Evolutionary conservation across 345 rosid species (phyloP), one percentile per base, ranked within the genome.

Genomic region (Aurinia saxatilis): DNA sequence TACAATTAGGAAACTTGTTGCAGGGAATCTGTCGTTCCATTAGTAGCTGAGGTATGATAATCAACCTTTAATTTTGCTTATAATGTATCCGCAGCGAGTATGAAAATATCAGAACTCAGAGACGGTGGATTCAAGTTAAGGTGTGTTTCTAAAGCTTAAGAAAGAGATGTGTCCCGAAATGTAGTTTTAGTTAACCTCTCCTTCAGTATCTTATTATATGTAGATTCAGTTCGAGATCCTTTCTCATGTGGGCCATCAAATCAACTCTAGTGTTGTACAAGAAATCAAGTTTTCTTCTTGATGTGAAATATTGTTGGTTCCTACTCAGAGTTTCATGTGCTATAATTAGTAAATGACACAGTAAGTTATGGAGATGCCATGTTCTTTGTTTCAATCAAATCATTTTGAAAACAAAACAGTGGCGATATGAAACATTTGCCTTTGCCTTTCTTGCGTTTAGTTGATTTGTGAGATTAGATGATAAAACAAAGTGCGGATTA

Each of bases 1-100:
- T 31, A 34, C 18, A 35, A 9, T 78, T 58, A 66, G 23, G 12
- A 38, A 50, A 58, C 63, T 64, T 67, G 64, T 73, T 68, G 50
- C 88, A 83, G 95, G 90, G 88, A 77, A 45, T 78, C 90, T 5
- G 59, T 75, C 31, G 73, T 77, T 49, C 74, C 92, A 29, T 77
- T 84, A 36, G 71, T 80, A 46, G 50, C 70, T 31, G 84, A 86
- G 91, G 90, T 86, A 82, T 60, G 37, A 15, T 57, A 11, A 31
- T 31, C 14, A 46, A 37, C 31, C 70, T 27, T 4, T 27, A 27
- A 27, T 27, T 4, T 27, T 27, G 31, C 31, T 27, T 69, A 23
- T 40, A 5, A 18, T 45, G 21, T 36, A 17, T 38, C 13, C 17
- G 55, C 68, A 70, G 68, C 42, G 74, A 25, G 10, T 34, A 23